Evolutionary conservation across 805 yeast genomes (phyloP).

Genomic region (Candida cerambycidarum): DNA sequence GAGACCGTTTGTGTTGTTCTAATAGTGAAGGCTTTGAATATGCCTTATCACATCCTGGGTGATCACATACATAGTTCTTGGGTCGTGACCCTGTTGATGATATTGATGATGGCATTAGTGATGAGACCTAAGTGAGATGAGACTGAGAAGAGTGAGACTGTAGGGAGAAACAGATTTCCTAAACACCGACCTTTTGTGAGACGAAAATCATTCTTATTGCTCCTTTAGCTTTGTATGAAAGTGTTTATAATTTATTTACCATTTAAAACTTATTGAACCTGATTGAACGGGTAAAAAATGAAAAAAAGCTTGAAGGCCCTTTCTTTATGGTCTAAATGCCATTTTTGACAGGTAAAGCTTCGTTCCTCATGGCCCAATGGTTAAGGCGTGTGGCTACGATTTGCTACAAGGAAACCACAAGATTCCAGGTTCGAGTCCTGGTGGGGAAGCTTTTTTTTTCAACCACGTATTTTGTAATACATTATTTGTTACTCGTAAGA

Average conservation of each 20-base stretch:
- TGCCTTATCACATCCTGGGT: slow-evolving; percentile 67
- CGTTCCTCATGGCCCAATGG: slow-evolving; percentile 56
- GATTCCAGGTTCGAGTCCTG: slow-evolving; percentile 54
- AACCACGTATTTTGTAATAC: no score
- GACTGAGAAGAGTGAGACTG: no score
- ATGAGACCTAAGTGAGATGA: no score
- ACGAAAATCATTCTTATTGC: no score
- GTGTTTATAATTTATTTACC: no score
- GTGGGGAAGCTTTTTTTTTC: slow-evolving; percentile 46
- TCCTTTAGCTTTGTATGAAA: no score
- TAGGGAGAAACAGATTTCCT: no score
- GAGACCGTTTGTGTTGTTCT: slow-evolving; percentile 78
- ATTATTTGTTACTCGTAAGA: no score
- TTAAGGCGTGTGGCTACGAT: slow-evolving; percentile 54
- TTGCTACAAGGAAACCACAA: slow-evolving; percentile 44
- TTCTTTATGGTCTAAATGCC: not conserved
- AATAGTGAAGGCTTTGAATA: slow-evolving; percentile 80
- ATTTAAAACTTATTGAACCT: no score
- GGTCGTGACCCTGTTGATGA: slow-evolving; percentile 22
- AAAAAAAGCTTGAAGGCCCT: not conserved
- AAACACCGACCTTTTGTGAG: no score
- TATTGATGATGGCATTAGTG: slow-evolving; percentile 5
- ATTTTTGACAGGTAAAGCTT: slow-evolving; percentile 25
- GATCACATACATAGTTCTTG: slow-evolving; percentile 64
- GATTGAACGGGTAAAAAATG: no score